A percentile compares a stretch with the other conserved stretches of the same genome.
phyloP scores from a whole-genome alignment of 805 yeast genomes.

The Wickerhamiella brachini region DNA sequence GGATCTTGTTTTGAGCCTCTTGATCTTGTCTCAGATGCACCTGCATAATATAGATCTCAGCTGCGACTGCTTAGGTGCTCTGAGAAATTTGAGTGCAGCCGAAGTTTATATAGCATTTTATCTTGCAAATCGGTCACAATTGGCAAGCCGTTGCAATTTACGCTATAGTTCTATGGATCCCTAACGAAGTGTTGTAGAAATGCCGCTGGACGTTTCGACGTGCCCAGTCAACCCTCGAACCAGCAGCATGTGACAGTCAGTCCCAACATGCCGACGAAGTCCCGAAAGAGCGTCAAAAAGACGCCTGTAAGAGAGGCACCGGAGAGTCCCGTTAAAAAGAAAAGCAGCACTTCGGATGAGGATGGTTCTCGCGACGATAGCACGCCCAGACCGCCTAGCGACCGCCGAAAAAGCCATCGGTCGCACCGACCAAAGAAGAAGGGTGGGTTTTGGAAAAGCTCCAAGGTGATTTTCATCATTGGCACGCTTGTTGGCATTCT shows the following conservation, averaged over 20 bases:
- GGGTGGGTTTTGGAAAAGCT: not conserved
- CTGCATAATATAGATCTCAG: not conserved
- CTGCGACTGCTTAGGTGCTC: too few relatives aligned
- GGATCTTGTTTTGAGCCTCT: too few relatives aligned
- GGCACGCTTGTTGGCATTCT: slow-evolving; percentile 64
- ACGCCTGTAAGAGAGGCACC: not conserved
- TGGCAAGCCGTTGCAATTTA: too few relatives aligned
- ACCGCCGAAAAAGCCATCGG: not conserved
- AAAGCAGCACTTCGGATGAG: not conserved
- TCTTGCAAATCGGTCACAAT: too few relatives aligned
- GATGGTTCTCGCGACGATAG: not conserved
- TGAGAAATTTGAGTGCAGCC: too few relatives aligned
- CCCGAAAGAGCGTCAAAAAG: not conserved
- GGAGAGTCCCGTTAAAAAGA: not conserved
- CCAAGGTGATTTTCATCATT: slow-evolving; percentile 42
- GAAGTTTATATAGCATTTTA: too few relatives aligned
- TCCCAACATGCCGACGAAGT: not conserved
- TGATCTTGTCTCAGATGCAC: too few relatives aligned
- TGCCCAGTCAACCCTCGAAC: too few relatives aligned
- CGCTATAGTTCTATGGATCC: too few relatives aligned
- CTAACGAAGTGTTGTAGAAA: too few relatives aligned
- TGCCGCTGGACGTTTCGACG: too few relatives aligned
- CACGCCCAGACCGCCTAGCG: not conserved
- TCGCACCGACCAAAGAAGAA: not conserved
- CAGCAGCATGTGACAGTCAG: not conserved